These are phyloP conservation scores for Penicillium goetzii DNA, from an alignment of 495 filamentous ascomycete genomes.

Conservation along the genomic window DNA sequence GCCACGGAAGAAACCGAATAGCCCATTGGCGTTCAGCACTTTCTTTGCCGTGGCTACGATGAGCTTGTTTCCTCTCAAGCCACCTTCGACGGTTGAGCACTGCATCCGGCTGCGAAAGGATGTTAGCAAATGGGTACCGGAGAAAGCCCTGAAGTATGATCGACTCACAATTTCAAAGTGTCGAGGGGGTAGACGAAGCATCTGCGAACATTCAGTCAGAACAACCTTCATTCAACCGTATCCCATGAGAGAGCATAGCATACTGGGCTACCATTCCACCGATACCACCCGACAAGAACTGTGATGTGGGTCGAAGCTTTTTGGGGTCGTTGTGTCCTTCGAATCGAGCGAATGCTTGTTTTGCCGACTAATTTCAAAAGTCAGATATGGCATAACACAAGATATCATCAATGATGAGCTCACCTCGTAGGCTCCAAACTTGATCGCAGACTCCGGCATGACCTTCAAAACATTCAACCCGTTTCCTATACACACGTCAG, in stretches of 20 bases:
- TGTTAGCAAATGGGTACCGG: constrained; percentile 14
- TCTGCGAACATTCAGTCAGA: constrained; percentile 47
- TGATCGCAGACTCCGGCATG: constrained; percentile 97
- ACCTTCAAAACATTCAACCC: constrained; percentile 96
- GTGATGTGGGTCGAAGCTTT: constrained; percentile 76
- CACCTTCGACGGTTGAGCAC: constrained; percentile 87
- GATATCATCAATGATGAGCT: constrained; percentile 17
- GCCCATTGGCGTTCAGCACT: constrained; percentile 76
- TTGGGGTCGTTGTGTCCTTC: constrained; percentile 88
- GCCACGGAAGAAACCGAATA: constrained; percentile 85
- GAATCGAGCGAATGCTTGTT: constrained; percentile 79
- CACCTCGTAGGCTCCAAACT: constrained; percentile 92
- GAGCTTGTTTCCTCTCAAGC: constrained; percentile 80
- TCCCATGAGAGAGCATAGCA: constrained; percentile 27
- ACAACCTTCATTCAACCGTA: not conserved
- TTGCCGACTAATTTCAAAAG: constrained; percentile 66
- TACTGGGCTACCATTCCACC: constrained; percentile 93
- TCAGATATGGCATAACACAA: not conserved
- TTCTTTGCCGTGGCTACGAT: constrained; percentile 79
- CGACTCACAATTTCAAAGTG: constrained; percentile 87
- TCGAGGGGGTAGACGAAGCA: constrained; percentile 96
- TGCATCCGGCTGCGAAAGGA: constrained; percentile 71
- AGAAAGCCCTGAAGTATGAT: not conserved
- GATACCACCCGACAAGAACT: constrained; percentile 87
- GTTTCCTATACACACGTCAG: constrained; percentile 65